Base-by-base conservation (phyloP, 2,329 filamentous ascomycete genomes). In the Botrytis tulipae region DNA sequence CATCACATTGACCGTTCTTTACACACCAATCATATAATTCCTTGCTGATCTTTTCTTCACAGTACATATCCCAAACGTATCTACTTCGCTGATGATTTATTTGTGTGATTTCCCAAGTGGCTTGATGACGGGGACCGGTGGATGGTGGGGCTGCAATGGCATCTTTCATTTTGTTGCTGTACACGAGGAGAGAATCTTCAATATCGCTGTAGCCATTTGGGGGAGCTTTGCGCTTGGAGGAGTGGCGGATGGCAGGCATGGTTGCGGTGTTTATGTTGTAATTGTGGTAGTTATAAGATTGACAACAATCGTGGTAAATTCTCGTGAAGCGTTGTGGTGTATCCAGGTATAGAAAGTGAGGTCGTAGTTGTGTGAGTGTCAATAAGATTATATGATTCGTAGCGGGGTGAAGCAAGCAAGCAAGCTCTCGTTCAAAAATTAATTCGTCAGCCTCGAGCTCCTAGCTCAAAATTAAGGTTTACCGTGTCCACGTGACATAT, bases 21-120 rank as follows among this genome's bases (percentile, higher is more conserved):
- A 99, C 85, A 76, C 98, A 85, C 91, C 93, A 99, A 78, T 98
- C 96, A 83, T 99, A 99, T 32, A 99, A 86, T 83, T 91, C 87
- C 84, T 93, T 95, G 83, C 90, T 93, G 82, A 99, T 98, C 70
- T 95, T 95, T 84, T 98, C 93, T 83, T 97, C 92, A 84, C 98
- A 99, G 85, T 98, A 98, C 66, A 99, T 87, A 81, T 98, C 96
- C 85, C 98, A 99, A 76, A 99, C 92, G 84, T 99, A 99, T 81
- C 94, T 90, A 75, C 85, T 91, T 85, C 95, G 90, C 84, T 98
- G 94, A 84, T 99, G 96, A 37, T 92, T 92, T 81, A 99, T 98
- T 82, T 98, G 95, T 81, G 99, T 98, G 77, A 99, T 94, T 75
- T 96, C 95, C 96, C 96, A 99, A 76, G 95, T 89, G 78, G 93